Evolutionary conservation across 371 early-diverging fungal genomes (phyloP), one percentile per base, ranked within the genome.

Genomic region (Conidiobolus incongruus): DNA sequence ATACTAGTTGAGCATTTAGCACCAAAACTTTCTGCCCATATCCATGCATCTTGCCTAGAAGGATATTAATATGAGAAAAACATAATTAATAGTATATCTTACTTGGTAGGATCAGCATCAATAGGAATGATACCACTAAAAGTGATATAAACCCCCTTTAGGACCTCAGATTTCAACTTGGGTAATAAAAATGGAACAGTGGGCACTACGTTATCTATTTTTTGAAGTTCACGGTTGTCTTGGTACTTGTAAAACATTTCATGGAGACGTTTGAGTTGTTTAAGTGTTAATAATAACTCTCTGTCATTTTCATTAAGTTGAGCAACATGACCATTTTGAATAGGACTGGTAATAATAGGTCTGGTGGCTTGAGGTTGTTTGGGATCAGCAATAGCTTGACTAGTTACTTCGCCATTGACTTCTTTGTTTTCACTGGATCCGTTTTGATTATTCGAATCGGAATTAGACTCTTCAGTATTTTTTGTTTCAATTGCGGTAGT

Each of bases 11-110:
- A 60, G 44, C 82, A 81, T 21, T 48, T 46, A 0, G 80, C 85
- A 2, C 84, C 84, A 62, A 76, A 82, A 6, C 62, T 58, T 31
- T 51, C 50, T 3, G 81, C 81, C 50, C 68, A 59, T 40, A 67
- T 59, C 83, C 83, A 82, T 26, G 76, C 66, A 42, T 83, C 80
- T 11, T 70, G 13, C 60, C 68, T 16, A 34, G 39, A 16, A 33
- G 45, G 35, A 66, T 64, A 35, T 62, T 47, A 15, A 13, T n/a
- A 3, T 56, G 49, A 36, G 70, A 50, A 1, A 71, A 52, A n/a
- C 20, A 49, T 62, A 44, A 70, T 63, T 2, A 60, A 52, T 20
- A 30, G 22, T 28, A 20, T 35, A 33, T 20, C 19, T 26, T 31
- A 63, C 35, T 52, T 44, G 1, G 56, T 48, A 11, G 60, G 61